Evolutionary conservation across 768 basidiomycete species (phyloP), one percentile per base, ranked within the genome.

Genomic region (Tulasnella sp.): DNA sequence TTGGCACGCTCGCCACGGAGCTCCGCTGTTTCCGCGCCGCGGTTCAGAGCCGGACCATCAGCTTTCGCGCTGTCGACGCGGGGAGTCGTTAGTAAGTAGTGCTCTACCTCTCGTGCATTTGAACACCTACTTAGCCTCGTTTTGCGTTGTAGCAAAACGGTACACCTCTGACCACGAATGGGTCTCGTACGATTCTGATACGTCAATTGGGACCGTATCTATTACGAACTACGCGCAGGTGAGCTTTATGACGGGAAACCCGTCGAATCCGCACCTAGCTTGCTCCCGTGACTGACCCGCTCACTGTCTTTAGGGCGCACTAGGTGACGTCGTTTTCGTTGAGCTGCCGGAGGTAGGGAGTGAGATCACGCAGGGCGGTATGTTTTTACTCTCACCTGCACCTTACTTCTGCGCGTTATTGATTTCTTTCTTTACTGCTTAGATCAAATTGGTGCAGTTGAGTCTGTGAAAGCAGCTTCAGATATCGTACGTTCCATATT

Each of bases 281-380:
- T 9, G 22, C 54, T 54, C 25, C 19, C 52, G 36, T 54, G 11
- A 25, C 73, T 31, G 17, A 75, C 12, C 15, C 7, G 49, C n/a
- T 75, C 1, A 31, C 8, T n/a, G 25, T 71, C 54, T 3, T 36
- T 37, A 76, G 74, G n/a, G 90, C 70, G 90, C 91, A 40, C 87
- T 99, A 2, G 97, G 97, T 39, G 97, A 99, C 82, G 94, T 99
- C 72, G 97, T 99, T 68, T 99, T 93, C 84, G 96, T 99, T 69
- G 97, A 99, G 82, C 87, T 99, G 69, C 93, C 94, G 1, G 79
- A 81, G 12, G 81, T 87, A 11, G 95, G 92, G 5, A 85, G 87
- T 0, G 82, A 87, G 76, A 85, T 98, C 74, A 81, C 81, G 9
- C 85, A 91, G 83, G 93, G 92, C 79, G 93, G 96, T 96, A 79